Evolutionary conservation across 116 monocot species (phyloP).

Genomic region (Iris pallida): DNA sequence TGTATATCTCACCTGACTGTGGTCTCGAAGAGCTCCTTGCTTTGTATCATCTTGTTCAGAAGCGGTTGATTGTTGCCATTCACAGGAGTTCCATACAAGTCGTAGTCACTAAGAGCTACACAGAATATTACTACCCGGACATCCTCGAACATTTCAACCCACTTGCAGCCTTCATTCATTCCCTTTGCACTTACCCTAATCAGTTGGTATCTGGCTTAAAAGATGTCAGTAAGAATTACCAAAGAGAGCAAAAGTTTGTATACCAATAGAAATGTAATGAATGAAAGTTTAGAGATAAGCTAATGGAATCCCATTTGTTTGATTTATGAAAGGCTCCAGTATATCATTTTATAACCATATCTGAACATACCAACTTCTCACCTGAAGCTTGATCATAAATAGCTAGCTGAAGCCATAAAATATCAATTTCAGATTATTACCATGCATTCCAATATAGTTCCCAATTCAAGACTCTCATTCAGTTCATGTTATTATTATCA

Average conservation of each 20-base stretch:
- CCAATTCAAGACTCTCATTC: too few relatives aligned
- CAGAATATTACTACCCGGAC: slow-evolving; percentile 72
- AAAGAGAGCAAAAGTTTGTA: background rate
- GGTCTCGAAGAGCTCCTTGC: slow-evolving; percentile 87
- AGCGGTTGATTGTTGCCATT: slow-evolving; percentile 31
- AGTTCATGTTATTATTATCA: too few relatives aligned
- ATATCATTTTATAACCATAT: too few relatives aligned
- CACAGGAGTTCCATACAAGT: slow-evolving; percentile 34
- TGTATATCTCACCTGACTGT: slow-evolving; percentile 46
- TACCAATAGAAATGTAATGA: too few relatives aligned
- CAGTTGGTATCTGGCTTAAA: slow-evolving; percentile 61
- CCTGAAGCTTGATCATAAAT: too few relatives aligned
- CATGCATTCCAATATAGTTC: too few relatives aligned
- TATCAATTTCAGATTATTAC: too few relatives aligned
- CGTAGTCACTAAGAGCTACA: slow-evolving; percentile 80
- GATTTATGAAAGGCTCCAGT: too few relatives aligned
- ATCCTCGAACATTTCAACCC: slow-evolving; percentile 97
- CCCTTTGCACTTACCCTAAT: slow-evolving; percentile 77
- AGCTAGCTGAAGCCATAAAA: too few relatives aligned
- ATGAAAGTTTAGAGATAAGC: too few relatives aligned
- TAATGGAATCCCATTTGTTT: too few relatives aligned
- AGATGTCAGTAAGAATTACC: background rate
- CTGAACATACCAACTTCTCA: too few relatives aligned
- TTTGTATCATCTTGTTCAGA: slow-evolving; percentile 80
- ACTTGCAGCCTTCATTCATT: slow-evolving; percentile 85